Base-by-base conservation (phyloP, 2,329 filamentous ascomycete genomes). In the Gnomoniopsis sp. region DNA sequence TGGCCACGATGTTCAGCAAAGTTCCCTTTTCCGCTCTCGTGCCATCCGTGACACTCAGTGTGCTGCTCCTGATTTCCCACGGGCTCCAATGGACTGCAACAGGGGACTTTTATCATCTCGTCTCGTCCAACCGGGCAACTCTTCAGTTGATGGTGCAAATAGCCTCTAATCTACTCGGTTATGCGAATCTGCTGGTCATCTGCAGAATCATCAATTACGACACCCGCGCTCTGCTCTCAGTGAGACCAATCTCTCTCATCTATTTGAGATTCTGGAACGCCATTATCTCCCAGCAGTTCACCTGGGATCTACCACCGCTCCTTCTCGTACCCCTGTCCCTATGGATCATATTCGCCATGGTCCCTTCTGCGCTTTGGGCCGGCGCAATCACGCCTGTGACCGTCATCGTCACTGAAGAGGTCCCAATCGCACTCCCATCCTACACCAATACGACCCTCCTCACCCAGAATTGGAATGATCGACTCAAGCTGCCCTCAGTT, bases 291-390 rank as follows among this genome's bases (percentile, higher is more conserved):
- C 53, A 46, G n/a, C 44, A 33, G 26, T 19, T 55, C 21, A 55
- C n/a, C 21, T 17, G n/a, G 38, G 43, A 46, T 15, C 21, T 55
- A 19, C 53, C 53, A 17, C 21, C 47, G 19, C 44, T 21, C 12
- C 17, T 55, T 19, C 22, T 55, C 3, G 17, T 55, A 17, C 41
- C 30, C 7, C 44, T 49, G 43, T 19, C 26, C 8, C 22, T 47
- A 12, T 47, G 21, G 19, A n/a, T 55, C 53, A 8, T n/a, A 23
- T 17, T 55, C 23, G 19, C n/a, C 44, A 38, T 38, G n/a, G 14
- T 55, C 14, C 41, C 44, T n/a, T 15, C 53, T 8, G 30, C 53
- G 12, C 53, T 55, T 41, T 55, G 53, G 53, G 44, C 53, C 14
- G 53, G 38, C 23, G 53, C 53, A 15, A 46, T 55, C n/a, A 55